These are phyloP conservation scores for Orbilia blumenaviensis DNA, from an alignment of 2,329 filamentous ascomycete species.

Conservation along the genomic window DNA sequence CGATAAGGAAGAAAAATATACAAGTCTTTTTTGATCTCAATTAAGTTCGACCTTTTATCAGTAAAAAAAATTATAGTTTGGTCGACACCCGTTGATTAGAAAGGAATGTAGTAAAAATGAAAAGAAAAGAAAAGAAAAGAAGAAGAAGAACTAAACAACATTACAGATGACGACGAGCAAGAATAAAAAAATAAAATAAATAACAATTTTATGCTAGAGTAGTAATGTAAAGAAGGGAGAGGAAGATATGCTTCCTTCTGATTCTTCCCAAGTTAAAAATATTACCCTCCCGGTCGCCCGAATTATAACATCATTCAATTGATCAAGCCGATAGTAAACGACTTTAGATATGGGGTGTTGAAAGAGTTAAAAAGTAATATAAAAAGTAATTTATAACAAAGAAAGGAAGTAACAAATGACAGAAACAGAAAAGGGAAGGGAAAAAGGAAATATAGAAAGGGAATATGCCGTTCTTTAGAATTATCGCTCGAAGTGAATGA, in stretches of 20 bases:
- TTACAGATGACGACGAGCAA: constrained; percentile 4
- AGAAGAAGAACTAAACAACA: neutral
- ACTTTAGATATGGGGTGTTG: neutral
- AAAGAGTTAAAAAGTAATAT: neutral
- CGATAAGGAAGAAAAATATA: too few relatives aligned
- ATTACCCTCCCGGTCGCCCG: too few relatives aligned
- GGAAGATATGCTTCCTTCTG: too few relatives aligned
- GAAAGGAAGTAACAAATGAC: neutral
- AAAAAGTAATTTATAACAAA: constrained; percentile 10
- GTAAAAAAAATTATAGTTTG: too few relatives aligned
- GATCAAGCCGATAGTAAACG: too few relatives aligned
- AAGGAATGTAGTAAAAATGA: neutral
- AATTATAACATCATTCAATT: too few relatives aligned
- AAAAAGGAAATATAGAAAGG: neutral
- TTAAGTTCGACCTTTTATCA: too few relatives aligned
- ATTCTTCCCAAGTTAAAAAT: too few relatives aligned
- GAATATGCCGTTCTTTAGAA: neutral
- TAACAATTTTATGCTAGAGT: too few relatives aligned
- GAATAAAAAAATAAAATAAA: neutral
- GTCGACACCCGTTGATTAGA: too few relatives aligned
- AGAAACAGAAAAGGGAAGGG: neutral
- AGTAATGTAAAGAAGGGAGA: too few relatives aligned
- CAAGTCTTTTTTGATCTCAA: too few relatives aligned
- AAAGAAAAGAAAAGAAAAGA: neutral
- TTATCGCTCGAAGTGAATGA: constrained; percentile 5